Percentiles rank a stretch among this genome's conserved stretches.
Conservation (phyloP, 73 alveolate species). For the Stentor coeruleus region DNA sequence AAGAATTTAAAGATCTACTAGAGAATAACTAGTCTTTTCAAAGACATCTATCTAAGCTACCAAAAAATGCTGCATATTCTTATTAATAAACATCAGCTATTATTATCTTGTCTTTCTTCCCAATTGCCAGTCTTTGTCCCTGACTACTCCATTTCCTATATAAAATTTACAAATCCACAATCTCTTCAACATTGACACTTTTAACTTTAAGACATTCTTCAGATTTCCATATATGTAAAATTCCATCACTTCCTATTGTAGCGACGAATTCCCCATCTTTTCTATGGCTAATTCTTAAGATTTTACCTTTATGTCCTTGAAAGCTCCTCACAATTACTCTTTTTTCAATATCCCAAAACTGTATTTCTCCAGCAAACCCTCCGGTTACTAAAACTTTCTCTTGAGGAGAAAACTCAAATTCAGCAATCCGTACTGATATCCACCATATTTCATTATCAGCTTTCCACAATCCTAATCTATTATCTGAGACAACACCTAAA, state of each 20-base stretch:
- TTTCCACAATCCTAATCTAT: not conserved
- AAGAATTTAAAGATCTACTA: too few relatives aligned
- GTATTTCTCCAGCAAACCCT: conserved; percentile 1
- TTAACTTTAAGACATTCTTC: not conserved
- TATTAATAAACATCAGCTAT: not conserved
- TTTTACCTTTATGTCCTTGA: not conserved
- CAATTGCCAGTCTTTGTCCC: not conserved
- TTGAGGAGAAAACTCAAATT: not conserved
- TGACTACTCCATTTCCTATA: not conserved
- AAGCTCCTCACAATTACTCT: not conserved
- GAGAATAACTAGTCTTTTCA: too few relatives aligned
- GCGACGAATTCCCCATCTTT: conserved; percentile 6
- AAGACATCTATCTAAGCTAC: too few relatives aligned
- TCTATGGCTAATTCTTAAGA: not conserved
- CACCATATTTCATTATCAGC: not conserved
- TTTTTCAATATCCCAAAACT: conserved; percentile 4
- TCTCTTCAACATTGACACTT: not conserved
- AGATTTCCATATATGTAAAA: not conserved
- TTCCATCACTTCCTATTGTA: not conserved
- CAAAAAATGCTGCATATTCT: too few relatives aligned
- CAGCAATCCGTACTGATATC: not conserved
- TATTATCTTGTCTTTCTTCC: not conserved
- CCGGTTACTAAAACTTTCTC: not conserved
- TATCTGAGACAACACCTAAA: not conserved
- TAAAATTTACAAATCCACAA: not conserved